These are phyloP conservation scores for Phytophthora cryptogea DNA, from an alignment of 352 stramenopile species.

Conservation along the genomic window DNA sequence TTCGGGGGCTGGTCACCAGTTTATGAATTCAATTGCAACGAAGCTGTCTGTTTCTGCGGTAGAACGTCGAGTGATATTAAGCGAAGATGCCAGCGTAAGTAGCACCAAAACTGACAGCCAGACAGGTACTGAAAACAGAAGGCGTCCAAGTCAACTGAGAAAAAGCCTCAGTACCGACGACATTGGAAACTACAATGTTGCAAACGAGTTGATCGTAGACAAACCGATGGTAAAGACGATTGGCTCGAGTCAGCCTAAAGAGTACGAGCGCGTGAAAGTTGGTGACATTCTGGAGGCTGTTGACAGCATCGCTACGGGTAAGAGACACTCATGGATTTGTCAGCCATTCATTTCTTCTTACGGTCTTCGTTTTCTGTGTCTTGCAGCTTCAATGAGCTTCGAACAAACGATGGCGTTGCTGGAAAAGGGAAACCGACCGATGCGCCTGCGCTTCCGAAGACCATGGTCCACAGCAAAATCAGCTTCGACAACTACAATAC, in stretches of 20 bases:
- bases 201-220: constrained; percentile 52
- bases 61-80: constrained; percentile 44
- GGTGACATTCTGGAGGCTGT: constrained; percentile 77
- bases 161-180: constrained; percentile 72
- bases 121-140: constrained; percentile 15
- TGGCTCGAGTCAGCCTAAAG: constrained; percentile 28
- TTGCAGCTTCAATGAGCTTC: constrained; percentile 63
- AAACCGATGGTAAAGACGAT: constrained; percentile 54
- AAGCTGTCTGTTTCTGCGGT: constrained; percentile 30
- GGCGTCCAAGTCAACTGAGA: constrained; percentile 27
- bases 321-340: constrained; percentile 4
- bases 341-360: neutral
- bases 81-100: constrained; percentile 44
- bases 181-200: constrained; percentile 41
- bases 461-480: constrained; percentile 16
- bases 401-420: constrained; percentile 58
- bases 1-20: constrained; percentile 3
- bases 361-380: constrained; percentile 5
- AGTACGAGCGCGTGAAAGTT: constrained; percentile 49
- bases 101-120: constrained; percentile 8
- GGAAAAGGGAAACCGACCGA: constrained; percentile 54
- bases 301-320: constrained; percentile 74
- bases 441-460: constrained; percentile 70
- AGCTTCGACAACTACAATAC: constrained; percentile 7
- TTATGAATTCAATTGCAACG: constrained; percentile 45